Evolutionary conservation across 2,329 filamentous ascomycete genomes (phyloP).

Genomic region (Beauveria rudraprayagi): DNA sequence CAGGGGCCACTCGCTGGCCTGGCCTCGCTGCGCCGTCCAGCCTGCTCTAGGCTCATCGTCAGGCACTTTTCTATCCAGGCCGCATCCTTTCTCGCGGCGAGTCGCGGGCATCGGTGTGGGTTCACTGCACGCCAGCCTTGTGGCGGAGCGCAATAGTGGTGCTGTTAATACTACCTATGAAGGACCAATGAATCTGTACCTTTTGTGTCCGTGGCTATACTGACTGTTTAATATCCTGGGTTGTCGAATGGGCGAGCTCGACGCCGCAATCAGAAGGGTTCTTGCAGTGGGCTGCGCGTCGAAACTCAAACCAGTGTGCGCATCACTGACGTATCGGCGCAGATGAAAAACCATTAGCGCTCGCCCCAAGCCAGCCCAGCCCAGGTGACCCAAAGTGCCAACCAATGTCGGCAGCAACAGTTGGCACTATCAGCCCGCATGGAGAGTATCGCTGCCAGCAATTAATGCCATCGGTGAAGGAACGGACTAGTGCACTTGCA

Average conservation of each 20-base stretch:
- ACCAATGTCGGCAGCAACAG: not conserved
- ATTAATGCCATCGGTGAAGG: not conserved
- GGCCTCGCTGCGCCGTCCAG: not conserved
- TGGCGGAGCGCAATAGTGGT: conserved; percentile 7
- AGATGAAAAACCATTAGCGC: not conserved
- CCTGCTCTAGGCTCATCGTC: conserved; percentile 2
- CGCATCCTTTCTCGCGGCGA: not conserved
- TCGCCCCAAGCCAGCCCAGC: conserved; percentile 1
- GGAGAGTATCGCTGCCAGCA: not conserved
- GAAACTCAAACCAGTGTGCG: not conserved
- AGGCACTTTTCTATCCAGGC: conserved; percentile 5
- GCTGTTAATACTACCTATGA: not conserved
- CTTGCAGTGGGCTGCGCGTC: not conserved
- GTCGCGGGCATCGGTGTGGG: not conserved
- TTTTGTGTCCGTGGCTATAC: conserved; percentile 2
- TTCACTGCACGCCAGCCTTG: conserved; percentile 2
- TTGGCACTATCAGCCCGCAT: not conserved
- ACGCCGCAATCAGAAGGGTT: not conserved
- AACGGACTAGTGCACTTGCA: not conserved
- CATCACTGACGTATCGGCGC: not conserved
- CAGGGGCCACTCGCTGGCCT: not conserved
- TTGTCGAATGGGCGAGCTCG: not conserved
- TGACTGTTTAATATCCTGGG: not conserved
- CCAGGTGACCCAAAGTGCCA: not conserved
- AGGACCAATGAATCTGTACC: not conserved